A percentile compares a stretch with the other conserved stretches of the same genome.
These are phyloP conservation scores for Colletotrichum sp. DNA, from an alignment of 2,329 filamentous ascomycete species.

Conservation along the genomic window DNA sequence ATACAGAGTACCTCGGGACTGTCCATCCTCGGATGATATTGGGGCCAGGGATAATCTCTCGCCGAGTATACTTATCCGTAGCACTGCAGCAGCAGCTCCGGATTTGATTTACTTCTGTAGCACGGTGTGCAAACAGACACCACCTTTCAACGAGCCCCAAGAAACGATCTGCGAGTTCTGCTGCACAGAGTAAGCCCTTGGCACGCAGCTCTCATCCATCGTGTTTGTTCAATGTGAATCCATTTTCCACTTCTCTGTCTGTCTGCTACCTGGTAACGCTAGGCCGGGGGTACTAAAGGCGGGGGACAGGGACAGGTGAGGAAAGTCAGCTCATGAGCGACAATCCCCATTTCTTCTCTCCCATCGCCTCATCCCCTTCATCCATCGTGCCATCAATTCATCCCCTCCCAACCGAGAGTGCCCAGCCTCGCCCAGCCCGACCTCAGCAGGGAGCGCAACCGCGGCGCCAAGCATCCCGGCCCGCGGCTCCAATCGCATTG, in stretches of 20 bases:
- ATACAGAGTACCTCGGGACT: not conserved
- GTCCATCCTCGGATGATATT: not conserved
- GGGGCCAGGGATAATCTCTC: not conserved
- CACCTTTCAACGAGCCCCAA: not conserved
- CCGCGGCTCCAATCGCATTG: conserved; percentile 14
- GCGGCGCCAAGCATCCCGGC: conserved; percentile 14
- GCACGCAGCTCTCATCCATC: not conserved
- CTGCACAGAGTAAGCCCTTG: not conserved
- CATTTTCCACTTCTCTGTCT: not conserved
- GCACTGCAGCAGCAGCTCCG: not conserved
- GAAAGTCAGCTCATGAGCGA: not conserved
- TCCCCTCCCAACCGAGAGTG: not conserved
- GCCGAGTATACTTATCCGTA: not conserved
- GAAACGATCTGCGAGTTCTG: not conserved
- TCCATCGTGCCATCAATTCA: conserved; percentile 1
- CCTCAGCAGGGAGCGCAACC: not conserved
- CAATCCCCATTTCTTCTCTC: not conserved
- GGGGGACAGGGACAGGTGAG: not conserved
- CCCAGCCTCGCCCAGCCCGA: conserved; percentile 3
- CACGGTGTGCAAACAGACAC: not conserved
- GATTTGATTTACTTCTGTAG: not conserved
- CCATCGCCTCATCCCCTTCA: conserved; percentile 3
- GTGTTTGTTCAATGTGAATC: not conserved
- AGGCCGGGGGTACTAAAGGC: not conserved
- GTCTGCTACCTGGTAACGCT: not conserved